Evolutionary conservation across 306 rosid genomes (phyloP).

Genomic region (Cicer chorassanicum): DNA sequence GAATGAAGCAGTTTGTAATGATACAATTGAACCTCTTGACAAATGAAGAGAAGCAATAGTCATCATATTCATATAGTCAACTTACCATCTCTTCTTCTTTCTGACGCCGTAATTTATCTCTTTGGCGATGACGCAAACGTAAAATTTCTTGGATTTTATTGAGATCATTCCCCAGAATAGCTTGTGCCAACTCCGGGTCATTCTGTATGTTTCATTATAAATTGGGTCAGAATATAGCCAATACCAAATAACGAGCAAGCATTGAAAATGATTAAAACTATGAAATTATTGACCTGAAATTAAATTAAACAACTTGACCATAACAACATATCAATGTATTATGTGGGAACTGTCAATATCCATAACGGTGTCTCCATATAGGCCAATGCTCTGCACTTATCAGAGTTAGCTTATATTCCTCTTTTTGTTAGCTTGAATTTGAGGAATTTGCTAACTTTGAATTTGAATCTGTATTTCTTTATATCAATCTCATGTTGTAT

Average conservation of each 20-base stretch:
- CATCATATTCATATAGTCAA: constrained; percentile 28
- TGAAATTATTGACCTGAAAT: not conserved
- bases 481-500: too few relatives aligned
- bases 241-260: constrained; percentile 32
- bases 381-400: too few relatives aligned
- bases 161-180: constrained; percentile 76
- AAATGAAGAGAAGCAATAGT: constrained; percentile 34
- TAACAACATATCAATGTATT: too few relatives aligned
- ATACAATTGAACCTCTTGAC: constrained; percentile 28
- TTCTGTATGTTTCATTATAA: constrained; percentile 52
- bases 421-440: too few relatives aligned
- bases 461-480: too few relatives aligned
- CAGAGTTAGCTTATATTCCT: too few relatives aligned
- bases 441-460: too few relatives aligned
- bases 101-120: constrained; percentile 63
- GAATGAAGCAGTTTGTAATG: constrained; percentile 26
- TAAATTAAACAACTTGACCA: too few relatives aligned
- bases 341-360: too few relatives aligned
- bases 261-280: too few relatives aligned
- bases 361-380: too few relatives aligned
- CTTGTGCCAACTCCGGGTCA: constrained; percentile 95
- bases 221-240: constrained; percentile 37
- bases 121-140: constrained; percentile 64
- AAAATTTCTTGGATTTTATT: constrained; percentile 76
- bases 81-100: constrained; percentile 90